phyloP scores from a whole-genome alignment of 2,329 filamentous ascomycete genomes.

The Lecanosticta acicola region DNA sequence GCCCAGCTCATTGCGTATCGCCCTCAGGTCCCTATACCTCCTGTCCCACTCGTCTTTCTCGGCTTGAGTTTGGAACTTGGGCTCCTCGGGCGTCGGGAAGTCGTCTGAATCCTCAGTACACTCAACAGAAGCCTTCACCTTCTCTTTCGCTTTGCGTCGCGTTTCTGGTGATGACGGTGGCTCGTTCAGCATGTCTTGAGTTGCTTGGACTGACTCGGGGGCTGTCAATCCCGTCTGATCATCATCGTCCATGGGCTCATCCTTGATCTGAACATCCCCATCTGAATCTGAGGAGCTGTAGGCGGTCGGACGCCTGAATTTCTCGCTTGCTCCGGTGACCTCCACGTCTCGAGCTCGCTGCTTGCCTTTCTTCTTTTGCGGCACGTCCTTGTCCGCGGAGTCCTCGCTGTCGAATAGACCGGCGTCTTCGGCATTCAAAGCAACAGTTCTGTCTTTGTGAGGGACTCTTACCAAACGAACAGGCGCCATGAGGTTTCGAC shows the following conservation, averaged over 20 bases:
- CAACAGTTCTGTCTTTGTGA: constrained; percentile 50
- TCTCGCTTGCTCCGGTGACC: constrained; percentile 37
- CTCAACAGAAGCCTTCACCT: constrained; percentile 14
- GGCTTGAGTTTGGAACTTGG: constrained; percentile 48
- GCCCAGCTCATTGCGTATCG: constrained; percentile 46
- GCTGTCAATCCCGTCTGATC: constrained; percentile 23
- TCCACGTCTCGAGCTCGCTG: constrained; percentile 38
- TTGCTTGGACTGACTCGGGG: constrained; percentile 12
- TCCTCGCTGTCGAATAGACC: constrained; percentile 23
- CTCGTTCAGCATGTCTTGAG: constrained; percentile 15
- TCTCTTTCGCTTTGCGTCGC: constrained; percentile 26
- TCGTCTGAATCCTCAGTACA: constrained; percentile 13
- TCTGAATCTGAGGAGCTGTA: constrained; percentile 37
- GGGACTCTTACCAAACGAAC: constrained; percentile 53
- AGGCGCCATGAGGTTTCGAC: constrained; percentile 40
- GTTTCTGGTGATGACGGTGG: constrained; percentile 32
- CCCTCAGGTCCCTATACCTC: constrained; percentile 42
- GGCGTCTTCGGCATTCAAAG: constrained; percentile 40
- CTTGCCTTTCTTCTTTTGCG: constrained; percentile 35
- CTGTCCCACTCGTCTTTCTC: constrained; percentile 48
- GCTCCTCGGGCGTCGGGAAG: constrained; percentile 28
- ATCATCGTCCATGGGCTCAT: constrained; percentile 49
- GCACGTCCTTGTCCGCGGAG: constrained; percentile 9
- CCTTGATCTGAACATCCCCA: constrained; percentile 43
- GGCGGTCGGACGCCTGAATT: constrained; percentile 36